Conservation (phyloP, 2,329 filamentous ascomycete species). For the Epichloe baconii region DNA sequence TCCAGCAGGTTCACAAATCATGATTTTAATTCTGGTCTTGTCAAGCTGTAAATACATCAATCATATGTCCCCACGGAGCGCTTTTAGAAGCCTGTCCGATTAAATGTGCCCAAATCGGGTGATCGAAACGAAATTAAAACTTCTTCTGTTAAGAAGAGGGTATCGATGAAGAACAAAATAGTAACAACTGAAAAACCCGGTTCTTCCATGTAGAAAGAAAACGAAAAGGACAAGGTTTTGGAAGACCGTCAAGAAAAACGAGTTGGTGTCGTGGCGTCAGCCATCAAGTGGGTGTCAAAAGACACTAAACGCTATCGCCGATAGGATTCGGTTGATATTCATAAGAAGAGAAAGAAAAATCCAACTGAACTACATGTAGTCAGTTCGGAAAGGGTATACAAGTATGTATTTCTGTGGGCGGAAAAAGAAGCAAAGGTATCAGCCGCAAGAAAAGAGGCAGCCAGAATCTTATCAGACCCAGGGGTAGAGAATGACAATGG, state of each 20-base stretch:
- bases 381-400: constrained; percentile 1
- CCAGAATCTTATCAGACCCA: neutral
- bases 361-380: neutral
- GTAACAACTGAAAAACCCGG: neutral
- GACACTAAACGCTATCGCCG: constrained; percentile 24
- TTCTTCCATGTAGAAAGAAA: neutral
- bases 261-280: neutral
- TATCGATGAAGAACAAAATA: constrained; percentile 10
- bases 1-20: neutral
- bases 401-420: constrained; percentile 6
- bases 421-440: neutral
- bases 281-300: constrained; percentile 5
- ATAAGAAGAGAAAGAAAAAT: constrained; percentile 11
- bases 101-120: neutral
- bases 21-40: neutral
- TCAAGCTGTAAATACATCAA: constrained; percentile 5
- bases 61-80: constrained; percentile 4
- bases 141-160: constrained; percentile 8
- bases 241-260: neutral
- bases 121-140: neutral
- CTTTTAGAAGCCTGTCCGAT: constrained; percentile 1
- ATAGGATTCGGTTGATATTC: constrained; percentile 16
- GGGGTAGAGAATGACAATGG: neutral
- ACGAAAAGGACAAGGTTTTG: neutral
- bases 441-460: neutral